Base-by-base conservation (phyloP, 2,329 filamentous ascomycete species). In the Cladorrhinum sp. region DNA sequence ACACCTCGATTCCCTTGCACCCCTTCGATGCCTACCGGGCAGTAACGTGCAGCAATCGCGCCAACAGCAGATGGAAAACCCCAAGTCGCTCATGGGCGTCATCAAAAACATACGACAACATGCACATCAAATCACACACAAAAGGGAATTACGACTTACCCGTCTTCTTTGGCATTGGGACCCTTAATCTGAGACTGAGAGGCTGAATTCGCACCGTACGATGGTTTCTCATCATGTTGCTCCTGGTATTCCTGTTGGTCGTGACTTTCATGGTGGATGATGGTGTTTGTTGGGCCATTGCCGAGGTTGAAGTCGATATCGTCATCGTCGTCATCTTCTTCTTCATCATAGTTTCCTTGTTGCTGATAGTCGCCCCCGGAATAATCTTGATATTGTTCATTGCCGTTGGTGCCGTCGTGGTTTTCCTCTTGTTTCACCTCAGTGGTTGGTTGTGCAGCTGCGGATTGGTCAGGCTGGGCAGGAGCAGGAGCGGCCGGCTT, bases 131-230 rank as follows among this genome's bases (percentile, higher is more conserved):
- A 49, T 48, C 23, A 57, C 55, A 58, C 24, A 62, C 23, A 69
- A 63, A 62, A 66, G 64, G 54, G 66, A 67, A 65, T 69, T 66
- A 61, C 59, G 67, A 86, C 91, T 93, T 87, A 96, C 91, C 91
- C 91, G 73, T 96, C 91, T 85, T 96, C 91, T 77, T 96, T 96
- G 60, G 92, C 90, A 65, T 87, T 88, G 57, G 89, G 86, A 16
- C 82, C 82, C 66, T 79, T 78, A 66, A 69, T 63, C 1, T 70
- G 68, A 23, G 71, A 72, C 1, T 68, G 65, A 12, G 73, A 68
- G 20, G 70, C 65, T 33, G 72, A 70, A 0, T 69, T 65, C 5
- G 68, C 66, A 26, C 74, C 74, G 30, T 72, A 68, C 61, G 58
- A 24, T 12, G 58, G 66, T 57, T 65, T 62, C 63, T 63, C 62